A percentile compares a stretch with the other conserved stretches of the same genome.
Conservation (phyloP, 257 asterid species). For the Eucommia ulmoides region DNA sequence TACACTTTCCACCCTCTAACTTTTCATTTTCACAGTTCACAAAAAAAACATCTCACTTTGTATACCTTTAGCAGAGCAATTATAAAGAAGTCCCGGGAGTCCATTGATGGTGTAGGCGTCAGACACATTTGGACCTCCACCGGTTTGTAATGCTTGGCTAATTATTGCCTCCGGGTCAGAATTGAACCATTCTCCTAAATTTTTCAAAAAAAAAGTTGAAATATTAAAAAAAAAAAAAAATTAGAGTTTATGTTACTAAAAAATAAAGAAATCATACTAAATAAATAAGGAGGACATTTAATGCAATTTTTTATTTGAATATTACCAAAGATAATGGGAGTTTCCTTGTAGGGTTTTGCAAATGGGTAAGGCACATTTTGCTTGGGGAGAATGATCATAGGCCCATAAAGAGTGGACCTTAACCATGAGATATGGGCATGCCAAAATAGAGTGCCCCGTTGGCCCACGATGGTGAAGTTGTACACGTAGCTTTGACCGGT, state of each 20-base stretch:
- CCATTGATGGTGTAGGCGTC: conserved; percentile 4
- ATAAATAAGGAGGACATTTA: background rate
- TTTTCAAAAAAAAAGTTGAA: too few species aligned
- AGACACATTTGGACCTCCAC: conserved; percentile 16
- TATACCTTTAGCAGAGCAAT: conserved; percentile 13
- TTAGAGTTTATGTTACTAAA: background rate
- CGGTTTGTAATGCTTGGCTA: conserved; percentile 8
- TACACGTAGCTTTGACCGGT: conserved; percentile 14
- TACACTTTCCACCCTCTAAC: background rate
- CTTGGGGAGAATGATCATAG: conserved; percentile 13
- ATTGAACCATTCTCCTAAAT: background rate
- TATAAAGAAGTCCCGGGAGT: background rate
- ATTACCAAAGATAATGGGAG: conserved; percentile 12
- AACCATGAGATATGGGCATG: conserved; percentile 18
- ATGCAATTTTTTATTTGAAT: background rate
- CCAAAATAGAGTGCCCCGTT: conserved; percentile 15
- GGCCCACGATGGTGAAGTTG: conserved; percentile 13
- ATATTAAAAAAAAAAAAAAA: too few species aligned
- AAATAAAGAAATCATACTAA: too few species aligned
- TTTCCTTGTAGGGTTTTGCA: conserved; percentile 13
- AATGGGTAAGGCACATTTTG: conserved; percentile 12
- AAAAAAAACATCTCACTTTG: background rate
- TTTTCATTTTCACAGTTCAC: background rate
- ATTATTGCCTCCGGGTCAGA: background rate
- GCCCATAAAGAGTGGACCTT: conserved; percentile 13